Conservation (phyloP, 805 yeast genomes). For the Lachancea lanzarotensis region DNA sequence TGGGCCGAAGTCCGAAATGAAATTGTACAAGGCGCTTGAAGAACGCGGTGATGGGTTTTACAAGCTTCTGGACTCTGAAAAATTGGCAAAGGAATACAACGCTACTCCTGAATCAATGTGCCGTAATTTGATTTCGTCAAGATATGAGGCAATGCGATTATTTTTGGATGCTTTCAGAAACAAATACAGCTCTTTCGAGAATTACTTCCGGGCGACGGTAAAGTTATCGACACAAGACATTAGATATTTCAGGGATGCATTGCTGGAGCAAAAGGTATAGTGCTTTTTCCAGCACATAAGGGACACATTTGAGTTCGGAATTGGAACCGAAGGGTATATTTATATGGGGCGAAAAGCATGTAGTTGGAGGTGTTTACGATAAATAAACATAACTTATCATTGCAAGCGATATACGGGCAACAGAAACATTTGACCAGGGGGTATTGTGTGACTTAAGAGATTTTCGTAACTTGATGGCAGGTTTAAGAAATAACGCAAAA, state of each 20-base stretch:
- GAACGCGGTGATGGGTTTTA: slow-evolving; percentile 34
- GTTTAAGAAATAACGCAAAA: no score
- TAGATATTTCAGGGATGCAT: slow-evolving; percentile 29
- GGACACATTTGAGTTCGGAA: no score
- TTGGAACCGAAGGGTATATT: no score
- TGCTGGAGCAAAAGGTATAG: slow-evolving; percentile 17
- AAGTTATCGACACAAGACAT: slow-evolving; percentile 43
- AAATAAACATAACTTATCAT: no score
- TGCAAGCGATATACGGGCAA: no score
- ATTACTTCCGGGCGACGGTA: slow-evolving; percentile 41
- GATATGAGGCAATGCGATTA: slow-evolving; percentile 63
- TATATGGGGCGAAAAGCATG: no score
- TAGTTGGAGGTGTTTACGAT: no score
- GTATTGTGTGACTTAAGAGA: no score
- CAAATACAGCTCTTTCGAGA: slow-evolving; percentile 49
- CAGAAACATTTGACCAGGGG: no score
- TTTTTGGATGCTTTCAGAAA: slow-evolving; percentile 48
- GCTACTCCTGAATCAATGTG: slow-evolving; percentile 43
- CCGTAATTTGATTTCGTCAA: slow-evolving; percentile 52
- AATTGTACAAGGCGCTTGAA: slow-evolving; percentile 25
- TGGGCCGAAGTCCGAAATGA: slow-evolving; percentile 48
- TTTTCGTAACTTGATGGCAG: no score
- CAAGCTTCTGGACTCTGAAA: slow-evolving; percentile 26
- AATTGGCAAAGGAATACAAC: slow-evolving; percentile 23
- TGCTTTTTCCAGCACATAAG: neutral